Base-by-base conservation (phyloP, 2,329 filamentous ascomycete species). In the Cercospora janseana region DNA sequence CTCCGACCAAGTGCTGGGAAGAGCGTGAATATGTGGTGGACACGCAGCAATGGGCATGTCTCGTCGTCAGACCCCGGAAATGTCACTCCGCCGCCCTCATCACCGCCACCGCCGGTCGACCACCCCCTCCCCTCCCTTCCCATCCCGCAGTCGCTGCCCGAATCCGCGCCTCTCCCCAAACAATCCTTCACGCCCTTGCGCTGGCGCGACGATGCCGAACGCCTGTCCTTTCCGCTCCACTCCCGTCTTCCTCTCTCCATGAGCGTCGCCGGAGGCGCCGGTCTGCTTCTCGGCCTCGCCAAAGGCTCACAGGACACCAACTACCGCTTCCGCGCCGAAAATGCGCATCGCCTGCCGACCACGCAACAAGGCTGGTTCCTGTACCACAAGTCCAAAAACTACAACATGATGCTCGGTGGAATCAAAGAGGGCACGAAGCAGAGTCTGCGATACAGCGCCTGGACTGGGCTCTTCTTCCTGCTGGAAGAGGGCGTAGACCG, bases 301-400 rank as follows among this genome's bases (percentile, higher is more conserved):
- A 65, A 70, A 44, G 68, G 68, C 45, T 58, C 54, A 13, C 54
- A 57, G 45, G 61, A 64, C 23, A 46, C 61, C 34, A 85, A 87
- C 44, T 77, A 95, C 51, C 86, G 87, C 29, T 98, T 96, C 74
- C 86, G 92, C 48, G 93, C 93, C 53, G 93, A 98, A 72, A 95
- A 98, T 66, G 90, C 93, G 1, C 93, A 98, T 75, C 87, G 92
- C 59, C 82, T 96, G 55, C 93, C 93, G 15, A 83, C 81, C 3
- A 85, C 85, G 1, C 84, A 88, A 20, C 82, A 84, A 2, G 92
- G 90, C 13, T 98, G 93, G 93, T 98, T 92, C 67, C 80, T 97
- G n/a, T 98, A 98, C 70, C 92, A 97, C 75, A 96, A 96, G 72
- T 88, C 83, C 67, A 97, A 97, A 71, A 97, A 95, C 71, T 97